A percentile compares a stretch with the other conserved stretches of the same genome.
Evolutionary conservation across 257 asterid genomes (phyloP).

Genomic region (Catharanthus roseus): DNA sequence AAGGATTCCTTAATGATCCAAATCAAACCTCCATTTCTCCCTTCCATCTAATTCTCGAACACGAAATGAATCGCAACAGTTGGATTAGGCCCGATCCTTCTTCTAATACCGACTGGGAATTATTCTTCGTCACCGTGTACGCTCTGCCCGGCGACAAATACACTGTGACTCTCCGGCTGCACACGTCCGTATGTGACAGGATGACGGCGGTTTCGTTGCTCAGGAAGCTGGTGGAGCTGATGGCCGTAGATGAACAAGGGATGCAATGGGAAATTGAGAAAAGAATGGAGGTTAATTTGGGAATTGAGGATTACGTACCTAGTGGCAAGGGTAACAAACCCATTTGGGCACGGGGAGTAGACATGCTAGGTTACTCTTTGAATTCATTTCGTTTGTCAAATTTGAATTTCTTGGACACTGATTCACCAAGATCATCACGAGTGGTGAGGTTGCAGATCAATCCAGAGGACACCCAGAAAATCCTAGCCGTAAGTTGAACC

Average conservation of each 20-base stretch:
- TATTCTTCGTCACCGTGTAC: conserved; percentile 62
- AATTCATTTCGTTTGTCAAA: conserved; percentile 63
- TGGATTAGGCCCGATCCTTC: conserved; percentile 45
- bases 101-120: conserved; percentile 23
- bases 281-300: conserved; percentile 37
- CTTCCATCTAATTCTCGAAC: conserved; percentile 69
- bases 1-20: conserved; percentile 8
- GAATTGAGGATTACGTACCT: conserved; percentile 69
- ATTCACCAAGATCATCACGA: conserved; percentile 49
- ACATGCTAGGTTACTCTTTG: conserved; percentile 73
- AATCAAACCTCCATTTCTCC: conserved; percentile 25
- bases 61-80: conserved; percentile 53
- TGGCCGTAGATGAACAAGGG: conserved; percentile 19
- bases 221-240: conserved; percentile 39
- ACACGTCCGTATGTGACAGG: conserved; percentile 77
- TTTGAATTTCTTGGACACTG: conserved; percentile 44
- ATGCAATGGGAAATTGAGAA: conserved; percentile 22
- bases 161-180: conserved; percentile 59
- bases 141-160: conserved; percentile 29
- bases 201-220: conserved; percentile 59
- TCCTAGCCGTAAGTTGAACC: conserved; percentile 53
- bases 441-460: conserved; percentile 54
- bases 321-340: conserved; percentile 58
- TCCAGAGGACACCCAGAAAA: conserved; percentile 41
- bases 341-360: conserved; percentile 87